Evolutionary conservation across 2,329 filamentous ascomycete species (phyloP), one percentile per base, ranked within the genome.

Genomic region (Helminthosporium solani): DNA sequence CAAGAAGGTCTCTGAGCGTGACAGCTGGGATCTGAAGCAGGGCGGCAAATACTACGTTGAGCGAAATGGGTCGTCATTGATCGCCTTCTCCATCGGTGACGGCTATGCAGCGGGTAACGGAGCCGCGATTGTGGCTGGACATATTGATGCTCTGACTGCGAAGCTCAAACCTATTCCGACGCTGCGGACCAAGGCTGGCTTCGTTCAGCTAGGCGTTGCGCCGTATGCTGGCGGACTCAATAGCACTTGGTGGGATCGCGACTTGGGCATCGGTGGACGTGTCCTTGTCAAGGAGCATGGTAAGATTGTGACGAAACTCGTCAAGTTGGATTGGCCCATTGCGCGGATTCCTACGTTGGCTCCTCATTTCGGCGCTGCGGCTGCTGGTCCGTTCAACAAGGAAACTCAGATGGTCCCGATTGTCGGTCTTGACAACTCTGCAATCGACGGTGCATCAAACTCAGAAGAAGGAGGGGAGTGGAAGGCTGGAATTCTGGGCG

Each of bases 331-430:
- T 67, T 96, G 91, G 89, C 92, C 94, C 1, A 72, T 99, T 73
- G 94, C 94, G 37, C 83, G 87, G 50, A 87, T 97, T 49, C 90
- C 94, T 6, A 96, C 90, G 0, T 80, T 99, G 15, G 94, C 94
- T 20, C 90, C 90, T 46, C 94, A 99, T 71, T 97, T 99, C 61
- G 94, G 94, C 42, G 80, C 87, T 36, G 85, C 80, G 4, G 73
- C 83, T 0, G 66, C 73, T 39, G 82, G 82, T 0, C 83, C 82
- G 0, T 85, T 85, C 73, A 97, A 99, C 68, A 79, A 80, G 58
- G 94, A 99, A 74, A 97, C 92, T 0, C 85, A 97, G 66, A 90
- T 94, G 73, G 90, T 96, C 0, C 94, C 94, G 8, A 90, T 97
- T 52, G 88, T 97, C 52, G 94, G 92, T 15, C 78, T 97, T 14